Evolutionary conservation across 2,329 filamentous ascomycete genomes (phyloP).

Genomic region (Exophiala sideris): DNA sequence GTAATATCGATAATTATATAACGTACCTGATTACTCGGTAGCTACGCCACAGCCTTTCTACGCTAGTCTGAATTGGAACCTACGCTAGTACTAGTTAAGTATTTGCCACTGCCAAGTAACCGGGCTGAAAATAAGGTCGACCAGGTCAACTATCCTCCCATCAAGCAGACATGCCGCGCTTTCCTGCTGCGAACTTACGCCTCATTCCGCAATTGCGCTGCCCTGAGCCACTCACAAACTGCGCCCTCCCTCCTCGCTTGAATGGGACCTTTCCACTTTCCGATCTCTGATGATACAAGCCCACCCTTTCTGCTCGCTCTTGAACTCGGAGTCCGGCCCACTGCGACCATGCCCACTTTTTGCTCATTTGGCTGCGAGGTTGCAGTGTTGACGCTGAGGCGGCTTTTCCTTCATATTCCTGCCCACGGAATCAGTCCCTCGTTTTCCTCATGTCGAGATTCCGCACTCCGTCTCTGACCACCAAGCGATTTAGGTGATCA

Average conservation of each 20-base stretch:
- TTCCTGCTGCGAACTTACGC: constrained; percentile 11
- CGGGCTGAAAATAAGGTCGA: too few relatives aligned
- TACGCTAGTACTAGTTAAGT: too few relatives aligned
- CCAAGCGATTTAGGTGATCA: constrained; percentile 17
- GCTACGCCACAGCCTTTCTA: too few relatives aligned
- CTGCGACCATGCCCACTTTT: background rate
- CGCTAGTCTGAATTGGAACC: too few relatives aligned
- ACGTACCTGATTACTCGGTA: too few relatives aligned
- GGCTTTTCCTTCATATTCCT: constrained; percentile 21
- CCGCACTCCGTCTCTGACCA: constrained; percentile 26
- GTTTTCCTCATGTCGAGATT: constrained; percentile 20
- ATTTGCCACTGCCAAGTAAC: too few relatives aligned
- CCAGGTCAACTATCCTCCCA: too few relatives aligned
- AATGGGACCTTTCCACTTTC: constrained; percentile 4
- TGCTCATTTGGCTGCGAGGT: constrained; percentile 1
- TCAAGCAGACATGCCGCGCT: constrained; percentile 16
- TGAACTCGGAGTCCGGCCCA: background rate
- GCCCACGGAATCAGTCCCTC: constrained; percentile 25
- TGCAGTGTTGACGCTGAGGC: background rate
- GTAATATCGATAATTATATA: too few relatives aligned
- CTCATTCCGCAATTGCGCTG: constrained; percentile 10
- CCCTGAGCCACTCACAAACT: constrained; percentile 9
- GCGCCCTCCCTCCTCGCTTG: background rate
- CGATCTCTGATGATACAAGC: background rate
- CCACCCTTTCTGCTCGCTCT: constrained; percentile 2